A percentile compares a stretch with the other conserved stretches of the same genome.
Evolutionary conservation across 2,329 filamentous ascomycete genomes (phyloP).

Genomic region (Triangularia verruculosa): DNA sequence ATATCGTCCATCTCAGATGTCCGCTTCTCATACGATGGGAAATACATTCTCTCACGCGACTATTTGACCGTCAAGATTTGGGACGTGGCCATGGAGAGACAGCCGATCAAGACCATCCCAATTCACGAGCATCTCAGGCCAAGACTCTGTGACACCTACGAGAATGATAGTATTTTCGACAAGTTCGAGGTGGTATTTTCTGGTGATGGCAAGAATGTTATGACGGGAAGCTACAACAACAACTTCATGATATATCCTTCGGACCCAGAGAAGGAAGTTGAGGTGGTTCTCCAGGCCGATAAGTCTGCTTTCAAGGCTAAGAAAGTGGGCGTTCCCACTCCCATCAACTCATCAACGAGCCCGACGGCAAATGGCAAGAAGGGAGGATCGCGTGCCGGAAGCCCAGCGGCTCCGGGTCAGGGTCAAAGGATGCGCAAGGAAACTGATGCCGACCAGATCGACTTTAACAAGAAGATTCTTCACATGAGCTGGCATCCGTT

Average conservation of each 20-base stretch:
- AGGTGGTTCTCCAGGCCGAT: conserved; percentile 95
- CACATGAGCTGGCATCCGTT: conserved; percentile 99
- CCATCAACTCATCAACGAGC: conserved; percentile 81
- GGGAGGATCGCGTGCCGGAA: conserved; percentile 80
- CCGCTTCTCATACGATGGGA: conserved; percentile 91
- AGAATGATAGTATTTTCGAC: conserved; percentile 99
- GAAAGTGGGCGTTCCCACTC: conserved; percentile 96
- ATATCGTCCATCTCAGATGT: conserved; percentile 99
- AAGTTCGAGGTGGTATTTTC: conserved; percentile 99
- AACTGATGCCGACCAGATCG: conserved; percentile 98
- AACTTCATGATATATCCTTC: conserved; percentile 99
- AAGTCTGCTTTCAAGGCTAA: conserved; percentile 99
- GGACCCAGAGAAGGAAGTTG: conserved; percentile 91
- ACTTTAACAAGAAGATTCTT: conserved; percentile 99
- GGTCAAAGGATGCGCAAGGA: conserved; percentile 97
- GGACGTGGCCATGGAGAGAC: conserved; percentile 99
- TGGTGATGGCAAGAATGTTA: conserved; percentile 96
- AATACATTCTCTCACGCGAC: conserved; percentile 95
- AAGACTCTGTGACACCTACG: conserved; percentile 93
- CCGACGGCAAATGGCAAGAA: conserved; percentile 79
- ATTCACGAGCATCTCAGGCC: conserved; percentile 97
- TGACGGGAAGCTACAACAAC: conserved; percentile 99
- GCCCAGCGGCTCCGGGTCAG: conserved; percentile 75
- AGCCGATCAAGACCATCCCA: conserved; percentile 96
- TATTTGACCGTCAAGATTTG: conserved; percentile 99